Conservation (phyloP, 441 rosid species). For the Eutrema salsugineum region DNA sequence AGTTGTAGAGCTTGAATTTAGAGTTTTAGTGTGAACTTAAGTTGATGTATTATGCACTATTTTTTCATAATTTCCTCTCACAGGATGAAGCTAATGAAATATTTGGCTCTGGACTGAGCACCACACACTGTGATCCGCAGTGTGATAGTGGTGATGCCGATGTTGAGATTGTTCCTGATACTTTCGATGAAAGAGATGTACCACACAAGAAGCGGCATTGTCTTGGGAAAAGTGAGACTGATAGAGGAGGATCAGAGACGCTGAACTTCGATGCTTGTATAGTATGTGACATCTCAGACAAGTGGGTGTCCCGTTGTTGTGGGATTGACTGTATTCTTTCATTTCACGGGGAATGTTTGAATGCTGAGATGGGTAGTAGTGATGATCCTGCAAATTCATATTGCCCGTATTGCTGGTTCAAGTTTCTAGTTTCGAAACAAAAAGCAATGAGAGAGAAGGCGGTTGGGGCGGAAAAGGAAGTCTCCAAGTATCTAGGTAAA, state of each 20-base stretch:
- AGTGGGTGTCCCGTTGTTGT: conserved; percentile 33
- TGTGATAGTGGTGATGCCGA: neutral
- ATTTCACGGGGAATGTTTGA: conserved; percentile 42
- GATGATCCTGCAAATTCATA: conserved; percentile 38
- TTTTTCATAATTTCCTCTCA: neutral
- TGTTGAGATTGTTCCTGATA: conserved; percentile 11
- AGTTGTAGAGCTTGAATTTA: neutral
- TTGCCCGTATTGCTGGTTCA: conserved; percentile 64
- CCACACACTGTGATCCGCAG: neutral
- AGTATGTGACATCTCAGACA: conserved; percentile 25
- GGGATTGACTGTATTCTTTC: conserved; percentile 41
- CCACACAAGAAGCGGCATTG: conserved; percentile 22
- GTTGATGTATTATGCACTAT: neutral
- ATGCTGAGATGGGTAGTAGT: conserved; percentile 1
- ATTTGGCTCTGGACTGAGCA: neutral
- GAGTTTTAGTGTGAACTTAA: neutral
- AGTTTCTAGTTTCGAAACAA: conserved; percentile 15
- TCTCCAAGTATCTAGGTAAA: conserved; percentile 30
- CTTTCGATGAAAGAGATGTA: conserved; percentile 5
- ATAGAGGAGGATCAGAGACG: neutral
- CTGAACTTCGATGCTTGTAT: conserved; percentile 31
- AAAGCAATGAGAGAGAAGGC: conserved; percentile 32
- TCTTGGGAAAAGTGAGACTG: neutral
- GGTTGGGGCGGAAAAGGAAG: conserved; percentile 31
- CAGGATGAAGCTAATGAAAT: conserved; percentile 21